Conservation (phyloP, 78 protist species). For the Emiliania huxleyi region DNA sequence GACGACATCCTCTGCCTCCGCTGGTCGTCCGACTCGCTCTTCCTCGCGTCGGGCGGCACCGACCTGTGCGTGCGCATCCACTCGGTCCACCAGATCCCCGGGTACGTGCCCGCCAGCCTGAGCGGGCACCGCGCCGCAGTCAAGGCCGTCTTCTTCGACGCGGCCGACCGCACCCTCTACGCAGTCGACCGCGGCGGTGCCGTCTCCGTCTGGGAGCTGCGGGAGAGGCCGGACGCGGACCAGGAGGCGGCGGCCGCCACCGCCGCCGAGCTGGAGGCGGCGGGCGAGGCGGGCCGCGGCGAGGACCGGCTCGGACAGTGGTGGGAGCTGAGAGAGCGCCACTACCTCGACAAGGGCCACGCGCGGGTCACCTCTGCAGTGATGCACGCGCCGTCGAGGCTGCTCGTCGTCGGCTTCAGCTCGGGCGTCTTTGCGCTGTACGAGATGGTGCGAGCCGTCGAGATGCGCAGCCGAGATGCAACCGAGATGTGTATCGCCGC, state of each 20-base stretch:
- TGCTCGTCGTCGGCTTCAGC: conserved; percentile 74
- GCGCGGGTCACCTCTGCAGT: not conserved
- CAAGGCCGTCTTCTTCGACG: not conserved
- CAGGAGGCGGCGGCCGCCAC: not conserved
- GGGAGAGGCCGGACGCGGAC: not conserved
- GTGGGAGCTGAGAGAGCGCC: not conserved
- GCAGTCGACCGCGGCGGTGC: conserved; percentile 35
- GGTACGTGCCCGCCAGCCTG: not conserved
- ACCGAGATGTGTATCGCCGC: too few relatives aligned
- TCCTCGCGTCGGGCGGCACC: not conserved
- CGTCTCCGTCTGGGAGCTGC: not conserved
- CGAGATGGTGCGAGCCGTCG: conserved; percentile 67
- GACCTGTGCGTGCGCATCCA: not conserved
- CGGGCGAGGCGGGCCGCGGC: not conserved
- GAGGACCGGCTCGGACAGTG: not conserved
- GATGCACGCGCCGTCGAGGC: not conserved
- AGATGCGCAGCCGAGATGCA: too few relatives aligned
- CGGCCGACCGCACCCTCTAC: not conserved
- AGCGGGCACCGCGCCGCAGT: conserved; percentile 18
- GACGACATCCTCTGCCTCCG: conserved; percentile 33
- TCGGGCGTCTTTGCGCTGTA: conserved; percentile 80
- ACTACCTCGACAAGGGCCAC: not conserved
- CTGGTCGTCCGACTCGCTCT: conserved; percentile 37
- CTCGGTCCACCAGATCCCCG: not conserved
- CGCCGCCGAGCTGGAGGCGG: not conserved